Base-by-base conservation (phyloP, 306 rosid genomes). In the Cicer pinnatifidum region DNA sequence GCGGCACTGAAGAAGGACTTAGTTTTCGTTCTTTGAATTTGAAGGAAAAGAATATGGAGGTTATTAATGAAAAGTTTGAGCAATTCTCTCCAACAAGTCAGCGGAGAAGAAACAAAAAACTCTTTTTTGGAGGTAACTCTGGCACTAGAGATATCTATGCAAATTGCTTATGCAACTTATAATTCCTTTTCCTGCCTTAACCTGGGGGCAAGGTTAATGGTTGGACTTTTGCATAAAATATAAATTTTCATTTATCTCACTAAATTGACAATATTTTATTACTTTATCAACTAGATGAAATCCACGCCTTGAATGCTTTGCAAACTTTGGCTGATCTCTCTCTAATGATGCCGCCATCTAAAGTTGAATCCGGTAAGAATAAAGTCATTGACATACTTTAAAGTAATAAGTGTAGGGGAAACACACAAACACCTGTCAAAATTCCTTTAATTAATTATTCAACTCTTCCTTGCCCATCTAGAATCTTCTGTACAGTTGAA, bases 291-390 rank as follows among this genome's bases (percentile, higher is more conserved):
- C 73, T 75, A 89, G 98, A 88, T 82, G 87, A 83, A 78, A 86
- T 82, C 69, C 41, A 87, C 57, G 85, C 80, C 48, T 84, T 94
- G 82, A 83, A 91, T 91, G 97, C 97, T 65, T 75, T 94, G 84
- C 92, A 86, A 61, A 85, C 90, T 60, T 81, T 94, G 88, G 98
- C 97, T 62, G 91, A 91, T 83, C 79, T 91, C 62, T 91, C 97
- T 70, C 78, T 87, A 67, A 84, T 86, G 96, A 88, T 88, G 85
- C 98, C 96, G 9, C 56, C 52, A 16, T 84, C 92, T 68, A 59
- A 87, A 12, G 69, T 69, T 85, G 87, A 89, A 83, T 83, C 92
- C 67, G 98, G 98, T 91, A 74, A 82, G 87, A 71, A 41, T 50
- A 40, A 71, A 47, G 13, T 78, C 15, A 1, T 73, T 72, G 62